Conservation (phyloP, 2,329 filamentous ascomycete genomes). For the Cercospora zeina region DNA sequence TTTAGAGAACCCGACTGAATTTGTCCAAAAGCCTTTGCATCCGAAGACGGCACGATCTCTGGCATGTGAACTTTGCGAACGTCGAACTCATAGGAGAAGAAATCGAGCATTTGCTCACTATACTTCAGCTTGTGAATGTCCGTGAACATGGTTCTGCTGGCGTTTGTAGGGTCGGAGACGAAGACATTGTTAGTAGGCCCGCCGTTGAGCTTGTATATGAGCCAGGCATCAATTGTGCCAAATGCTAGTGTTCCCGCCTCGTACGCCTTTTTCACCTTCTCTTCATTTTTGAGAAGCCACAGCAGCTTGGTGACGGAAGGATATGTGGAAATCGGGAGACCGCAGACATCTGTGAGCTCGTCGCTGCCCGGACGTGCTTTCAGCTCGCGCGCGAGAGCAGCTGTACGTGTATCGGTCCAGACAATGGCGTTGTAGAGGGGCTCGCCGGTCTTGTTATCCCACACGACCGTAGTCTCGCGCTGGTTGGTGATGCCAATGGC, state of each 20-base stretch:
- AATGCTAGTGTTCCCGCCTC: conserved; percentile 75
- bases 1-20: conserved; percentile 65
- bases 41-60: conserved; percentile 80
- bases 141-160: conserved; percentile 92
- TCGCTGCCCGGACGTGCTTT: conserved; percentile 68
- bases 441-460: conserved; percentile 78
- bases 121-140: conserved; percentile 79
- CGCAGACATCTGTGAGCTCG: conserved; percentile 68
- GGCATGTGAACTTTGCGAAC: conserved; percentile 70
- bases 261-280: conserved; percentile 70
- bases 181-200: conserved; percentile 61
- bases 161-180: conserved; percentile 85
- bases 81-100: conserved; percentile 70
- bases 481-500: conserved; percentile 87
- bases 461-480: conserved; percentile 82
- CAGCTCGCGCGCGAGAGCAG: conserved; percentile 72
- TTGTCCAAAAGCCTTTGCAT: conserved; percentile 69
- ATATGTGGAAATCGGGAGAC: conserved; percentile 83
- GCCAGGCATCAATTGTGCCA: conserved; percentile 85
- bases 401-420: conserved; percentile 85
- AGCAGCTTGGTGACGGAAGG: conserved; percentile 81
- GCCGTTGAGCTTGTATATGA: conserved; percentile 81
- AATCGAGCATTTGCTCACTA: conserved; percentile 71
- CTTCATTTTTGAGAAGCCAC: conserved; percentile 75
- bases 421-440: conserved; percentile 82